A percentile compares a stretch with the other conserved stretches of the same genome.
Evolutionary conservation across 2,329 filamentous ascomycete genomes (phyloP).

Genomic region (Ophiostoma montium): DNA sequence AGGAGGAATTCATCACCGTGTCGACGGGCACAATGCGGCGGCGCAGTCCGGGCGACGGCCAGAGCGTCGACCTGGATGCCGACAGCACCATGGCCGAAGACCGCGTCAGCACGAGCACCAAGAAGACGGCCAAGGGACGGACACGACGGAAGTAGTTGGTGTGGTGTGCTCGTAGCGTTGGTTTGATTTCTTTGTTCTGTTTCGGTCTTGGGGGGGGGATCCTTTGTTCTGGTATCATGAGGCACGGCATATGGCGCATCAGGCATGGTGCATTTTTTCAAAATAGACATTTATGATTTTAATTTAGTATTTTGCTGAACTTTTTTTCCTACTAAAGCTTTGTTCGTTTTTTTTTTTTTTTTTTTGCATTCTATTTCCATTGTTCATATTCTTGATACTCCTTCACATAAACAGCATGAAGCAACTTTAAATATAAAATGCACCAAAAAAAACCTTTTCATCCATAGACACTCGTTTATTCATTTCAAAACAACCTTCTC

Average conservation of each 20-base stretch:
- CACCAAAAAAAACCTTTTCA: too few species aligned
- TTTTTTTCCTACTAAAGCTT: not conserved
- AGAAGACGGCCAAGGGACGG: conserved; percentile 28
- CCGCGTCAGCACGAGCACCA: conserved; percentile 16
- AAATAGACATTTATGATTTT: not conserved
- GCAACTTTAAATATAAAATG: too few species aligned
- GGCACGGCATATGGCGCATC: not conserved
- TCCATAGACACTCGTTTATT: too few species aligned
- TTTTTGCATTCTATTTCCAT: not conserved
- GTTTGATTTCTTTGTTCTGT: not conserved
- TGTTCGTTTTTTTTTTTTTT: not conserved
- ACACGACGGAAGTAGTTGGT: not conserved
- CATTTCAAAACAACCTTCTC: too few species aligned
- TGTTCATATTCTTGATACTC: not conserved
- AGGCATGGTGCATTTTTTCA: too few species aligned
- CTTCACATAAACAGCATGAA: too few species aligned
- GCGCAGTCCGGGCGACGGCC: conserved; percentile 63
- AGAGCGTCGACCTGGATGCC: conserved; percentile 38
- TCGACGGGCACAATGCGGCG: conserved; percentile 72
- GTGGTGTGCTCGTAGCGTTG: not conserved
- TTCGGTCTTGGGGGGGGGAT: not conserved
- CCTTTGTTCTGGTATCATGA: not conserved
- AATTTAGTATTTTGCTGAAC: not conserved
- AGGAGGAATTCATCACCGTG: conserved; percentile 66
- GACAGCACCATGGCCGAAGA: conserved; percentile 33